Percentiles rank a stretch among this genome's conserved stretches.
Evolutionary conservation across 169 alveolate genomes (phyloP).

Genomic region (Plasmodium berghei): DNA sequence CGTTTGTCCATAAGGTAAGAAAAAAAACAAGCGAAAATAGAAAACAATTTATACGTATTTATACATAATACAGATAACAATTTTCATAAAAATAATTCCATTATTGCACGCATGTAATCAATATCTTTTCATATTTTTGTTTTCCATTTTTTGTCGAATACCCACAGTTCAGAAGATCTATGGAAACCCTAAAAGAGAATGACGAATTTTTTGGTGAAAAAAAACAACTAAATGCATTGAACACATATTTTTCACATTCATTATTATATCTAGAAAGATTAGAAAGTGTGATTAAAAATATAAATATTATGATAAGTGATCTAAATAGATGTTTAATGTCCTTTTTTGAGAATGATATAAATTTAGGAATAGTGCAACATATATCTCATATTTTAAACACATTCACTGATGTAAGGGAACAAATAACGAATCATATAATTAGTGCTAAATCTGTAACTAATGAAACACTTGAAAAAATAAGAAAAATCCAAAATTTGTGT

Average conservation of each 20-base stretch:
- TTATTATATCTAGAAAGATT: slow-evolving; percentile 67
- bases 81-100: neutral
- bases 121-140: neutral
- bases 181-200: slow-evolving; percentile 40
- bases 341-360: slow-evolving; percentile 68
- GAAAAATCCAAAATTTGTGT: slow-evolving; percentile 43
- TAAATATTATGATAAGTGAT: slow-evolving; percentile 76
- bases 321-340: slow-evolving; percentile 69
- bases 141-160: neutral
- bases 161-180: slow-evolving; percentile 51
- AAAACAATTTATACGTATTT: neutral
- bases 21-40: neutral
- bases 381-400: slow-evolving; percentile 59
- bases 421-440: slow-evolving; percentile 41
- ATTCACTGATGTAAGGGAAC: slow-evolving; percentile 71
- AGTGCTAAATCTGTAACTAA: slow-evolving; percentile 30
- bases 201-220: slow-evolving; percentile 61
- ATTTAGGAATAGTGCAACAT: slow-evolving; percentile 60
- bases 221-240: slow-evolving; percentile 50
- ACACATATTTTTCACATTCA: slow-evolving; percentile 63
- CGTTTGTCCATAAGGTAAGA: slow-evolving; percentile 74
- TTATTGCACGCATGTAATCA: neutral
- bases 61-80: neutral
- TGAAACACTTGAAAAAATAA: slow-evolving; percentile 61
- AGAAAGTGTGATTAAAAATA: slow-evolving; percentile 66